phyloP scores from a whole-genome alignment of 768 basidiomycete species.

The Rhodosporidiobolus odoratus region DNA sequence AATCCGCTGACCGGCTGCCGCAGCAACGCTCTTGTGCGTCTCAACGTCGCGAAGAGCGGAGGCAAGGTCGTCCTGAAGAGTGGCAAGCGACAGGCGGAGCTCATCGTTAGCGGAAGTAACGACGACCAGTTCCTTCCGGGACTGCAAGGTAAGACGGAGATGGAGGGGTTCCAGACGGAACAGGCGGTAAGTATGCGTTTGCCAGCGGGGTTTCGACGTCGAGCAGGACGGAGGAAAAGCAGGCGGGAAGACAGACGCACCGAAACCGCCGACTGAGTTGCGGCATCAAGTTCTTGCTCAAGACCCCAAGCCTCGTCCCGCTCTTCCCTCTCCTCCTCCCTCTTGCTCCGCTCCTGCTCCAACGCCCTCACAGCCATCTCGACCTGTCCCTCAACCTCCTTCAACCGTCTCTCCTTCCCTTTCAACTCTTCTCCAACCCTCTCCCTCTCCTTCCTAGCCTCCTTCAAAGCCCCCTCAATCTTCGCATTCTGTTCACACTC shows the following conservation, averaged over 20 bases:
- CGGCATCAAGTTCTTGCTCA: conserved; percentile 12
- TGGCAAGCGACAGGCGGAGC: conserved; percentile 4
- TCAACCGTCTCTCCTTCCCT: not conserved
- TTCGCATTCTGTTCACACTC: conserved; percentile 13
- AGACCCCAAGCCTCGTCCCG: conserved; percentile 12
- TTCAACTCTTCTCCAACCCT: conserved; percentile 15
- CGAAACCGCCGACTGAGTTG: not conserved
- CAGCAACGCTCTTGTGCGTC: not conserved
- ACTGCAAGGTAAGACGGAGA: not conserved
- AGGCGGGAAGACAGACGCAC: too few species aligned
- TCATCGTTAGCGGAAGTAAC: conserved; percentile 4
- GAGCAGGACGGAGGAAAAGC: too few species aligned
- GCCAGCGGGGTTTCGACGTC: too few species aligned
- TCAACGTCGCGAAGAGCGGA: not conserved
- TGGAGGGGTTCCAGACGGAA: not conserved
- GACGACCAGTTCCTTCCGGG: not conserved
- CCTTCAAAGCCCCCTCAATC: conserved; percentile 11
- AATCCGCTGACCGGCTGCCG: not conserved
- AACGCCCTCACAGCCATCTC: conserved; percentile 2
- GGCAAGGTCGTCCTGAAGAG: conserved; percentile 5
- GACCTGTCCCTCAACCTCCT: conserved; percentile 2
- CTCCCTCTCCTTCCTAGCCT: conserved; percentile 4
- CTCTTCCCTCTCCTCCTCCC: conserved; percentile 1
- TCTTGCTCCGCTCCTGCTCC: conserved; percentile 3
- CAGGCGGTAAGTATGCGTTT: not conserved